These are phyloP conservation scores for Rhizoctonia solani DNA, from an alignment of 1,284 basidiomycete species.

Conservation along the genomic window DNA sequence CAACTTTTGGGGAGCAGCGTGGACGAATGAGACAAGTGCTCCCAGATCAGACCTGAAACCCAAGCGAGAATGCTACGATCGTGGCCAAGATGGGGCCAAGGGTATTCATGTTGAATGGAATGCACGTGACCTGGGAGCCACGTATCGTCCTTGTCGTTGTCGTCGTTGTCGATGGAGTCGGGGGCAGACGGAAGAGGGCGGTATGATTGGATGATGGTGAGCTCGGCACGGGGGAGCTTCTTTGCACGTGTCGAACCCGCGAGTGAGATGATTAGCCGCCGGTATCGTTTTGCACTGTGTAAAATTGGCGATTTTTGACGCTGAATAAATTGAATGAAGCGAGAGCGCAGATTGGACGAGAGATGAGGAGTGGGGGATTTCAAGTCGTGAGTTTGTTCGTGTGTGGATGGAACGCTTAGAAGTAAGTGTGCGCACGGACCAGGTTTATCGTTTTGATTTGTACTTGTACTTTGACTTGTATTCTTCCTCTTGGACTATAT, in stretches of 20 bases:
- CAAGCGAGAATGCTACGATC: too few species aligned
- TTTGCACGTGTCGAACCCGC: constrained; percentile 23
- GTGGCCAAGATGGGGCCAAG: too few species aligned
- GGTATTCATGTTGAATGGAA: too few species aligned
- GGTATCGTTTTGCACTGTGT: not conserved
- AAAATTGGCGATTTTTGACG: not conserved
- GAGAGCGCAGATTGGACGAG: not conserved
- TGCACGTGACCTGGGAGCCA: too few species aligned
- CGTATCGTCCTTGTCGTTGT: too few species aligned
- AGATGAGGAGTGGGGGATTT: too few species aligned
- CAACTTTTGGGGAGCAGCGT: too few species aligned
- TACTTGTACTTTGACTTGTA: too few species aligned
- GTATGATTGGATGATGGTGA: not conserved
- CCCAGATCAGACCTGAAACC: too few species aligned
- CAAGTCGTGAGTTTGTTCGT: too few species aligned
- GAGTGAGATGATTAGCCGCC: constrained; percentile 18
- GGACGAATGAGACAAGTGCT: too few species aligned
- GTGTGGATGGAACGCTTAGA: not conserved
- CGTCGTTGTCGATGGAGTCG: too few species aligned
- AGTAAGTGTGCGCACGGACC: not conserved
- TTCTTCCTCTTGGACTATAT: not conserved
- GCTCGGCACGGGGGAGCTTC: not conserved
- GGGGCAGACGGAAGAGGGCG: not conserved
- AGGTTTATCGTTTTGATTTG: not conserved
- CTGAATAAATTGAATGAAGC: not conserved